phyloP scores from a whole-genome alignment of 495 filamentous ascomycete species.

The Podospora bellae-mahoneyi region DNA sequence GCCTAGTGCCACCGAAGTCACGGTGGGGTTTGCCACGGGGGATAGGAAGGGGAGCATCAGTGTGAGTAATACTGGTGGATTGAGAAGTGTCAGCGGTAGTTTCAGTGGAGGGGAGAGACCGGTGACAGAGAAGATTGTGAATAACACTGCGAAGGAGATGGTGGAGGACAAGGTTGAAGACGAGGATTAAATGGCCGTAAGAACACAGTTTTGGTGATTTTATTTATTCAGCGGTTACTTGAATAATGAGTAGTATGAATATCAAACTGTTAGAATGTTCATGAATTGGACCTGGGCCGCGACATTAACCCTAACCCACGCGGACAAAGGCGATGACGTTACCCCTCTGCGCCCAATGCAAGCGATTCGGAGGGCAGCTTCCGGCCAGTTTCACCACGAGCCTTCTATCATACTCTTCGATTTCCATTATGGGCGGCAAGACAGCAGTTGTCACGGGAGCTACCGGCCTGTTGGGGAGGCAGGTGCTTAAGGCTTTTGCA shows the following conservation, averaged over 20 bases:
- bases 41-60: not conserved
- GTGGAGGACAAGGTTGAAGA: constrained; percentile 48
- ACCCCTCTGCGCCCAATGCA: constrained; percentile 11
- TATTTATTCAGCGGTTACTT: not conserved
- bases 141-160: constrained; percentile 39
- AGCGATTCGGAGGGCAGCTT: constrained; percentile 6
- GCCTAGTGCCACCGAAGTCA: not conserved
- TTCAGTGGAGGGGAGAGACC: not conserved
- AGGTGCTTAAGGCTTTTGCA: constrained; percentile 73
- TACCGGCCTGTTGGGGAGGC: constrained; percentile 77
- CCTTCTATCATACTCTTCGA: not conserved
- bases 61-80: not conserved
- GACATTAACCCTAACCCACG: constrained; percentile 4
- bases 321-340: constrained; percentile 12
- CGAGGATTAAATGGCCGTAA: constrained; percentile 35
- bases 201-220: not conserved
- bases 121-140: constrained; percentile 42
- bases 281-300: not conserved
- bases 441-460: constrained; percentile 81
- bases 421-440: constrained; percentile 26
- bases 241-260: not conserved
- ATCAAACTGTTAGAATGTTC: not conserved
- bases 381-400: not conserved
- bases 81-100: not conserved
- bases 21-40: not conserved